Base-by-base conservation (phyloP, 768 basidiomycete species). In the Mycena galopus region DNA sequence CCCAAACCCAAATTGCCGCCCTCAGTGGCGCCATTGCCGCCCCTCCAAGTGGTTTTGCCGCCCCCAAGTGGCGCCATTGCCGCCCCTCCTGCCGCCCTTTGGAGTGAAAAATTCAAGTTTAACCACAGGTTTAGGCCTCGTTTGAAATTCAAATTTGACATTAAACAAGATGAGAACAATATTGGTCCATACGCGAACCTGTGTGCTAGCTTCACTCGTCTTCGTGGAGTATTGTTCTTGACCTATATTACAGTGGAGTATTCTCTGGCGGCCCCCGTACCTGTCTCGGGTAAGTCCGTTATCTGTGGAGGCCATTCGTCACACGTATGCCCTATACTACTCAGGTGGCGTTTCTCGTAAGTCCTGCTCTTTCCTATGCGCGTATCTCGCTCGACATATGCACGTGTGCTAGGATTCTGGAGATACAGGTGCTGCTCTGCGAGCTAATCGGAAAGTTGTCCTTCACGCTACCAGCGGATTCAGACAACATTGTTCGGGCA, bases 331-430 rank as follows among this genome's bases (percentile, higher is more conserved):
- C 23, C n/a, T 50, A 19, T 32, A 56, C 29, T 56, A 21, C 8
- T 21, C 55, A 56, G 55, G 30, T 56, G 55, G 55, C 55, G 55
- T 17, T 56, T 56, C 55, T 29, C 55, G 55, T 56, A 32, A 56
- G 55, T 25, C 14, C 6, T 37, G 35, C 14, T 37, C 35, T 6
- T 37, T 56, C 6, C 17, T 17, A 30, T 56, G 55, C 19, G 7
- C 23, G 23, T 32, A 5, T 9, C 17, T 16, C 32, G 55, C 14
- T 30, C 23, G 55, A 30, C 55, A 32, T 11, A 53, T 53, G 29
- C 29, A 53, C 47, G 35, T 37, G 42, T 19, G 42, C 42, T n/a
- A 44, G 42, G 42, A 44, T 44, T 19, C 17, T 44, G 12, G 42
- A 44, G 19, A 14, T 44, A 6, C 42, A 44, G 19, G 42, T 44